Base-by-base conservation (phyloP, 2,329 filamentous ascomycete genomes). In the Penicillium sp. region DNA sequence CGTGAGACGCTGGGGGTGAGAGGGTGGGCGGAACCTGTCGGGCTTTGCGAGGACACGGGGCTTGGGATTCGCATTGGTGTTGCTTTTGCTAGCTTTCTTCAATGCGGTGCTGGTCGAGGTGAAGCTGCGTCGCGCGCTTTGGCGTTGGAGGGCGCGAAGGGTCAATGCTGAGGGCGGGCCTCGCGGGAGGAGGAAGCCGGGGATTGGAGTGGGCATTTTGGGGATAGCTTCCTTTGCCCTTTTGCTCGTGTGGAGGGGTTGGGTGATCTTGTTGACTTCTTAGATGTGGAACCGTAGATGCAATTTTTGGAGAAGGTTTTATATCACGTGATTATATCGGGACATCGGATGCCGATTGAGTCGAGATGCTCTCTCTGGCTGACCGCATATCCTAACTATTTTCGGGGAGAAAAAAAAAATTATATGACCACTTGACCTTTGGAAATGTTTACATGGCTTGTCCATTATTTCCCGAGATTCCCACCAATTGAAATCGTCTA, bases 21-120 rank as follows among this genome's bases (percentile, higher is more conserved):
- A 97, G 0, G 94, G 94, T 2, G 94, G 93, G 46, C 90, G 90
- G 81, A 96, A 97, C 72, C 88, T 89, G 68, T 89, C 83, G 24
- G 93, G 93, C 75, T 97, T 91, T 66, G 90, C 90, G 62, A 99
- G 86, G 5, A 91, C 83, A 59, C 87, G 82, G 35, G 85, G 83
- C 68, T 88, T 89, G 60, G 74, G 8, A 38, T 88, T 89, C 61
- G 74, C 76, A 56, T 53, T 59, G 46, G 58, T 51, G 20, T 26
- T 31, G 39, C 38, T 42, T 24, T 50, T 59, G 31, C 55, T 61
- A 22, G 51, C 45, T 31, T 58, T 61, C 20, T 46, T 58, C 46
- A 48, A 52, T 9, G 50, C 50, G 6, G 55, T 35, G 37, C 53
- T 53, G 20, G 63, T 66, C 34, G 64, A 57, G 42, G 62, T 69